Conservation (phyloP, 106 monocot genomes). For the Ottelia alismoides region DNA sequence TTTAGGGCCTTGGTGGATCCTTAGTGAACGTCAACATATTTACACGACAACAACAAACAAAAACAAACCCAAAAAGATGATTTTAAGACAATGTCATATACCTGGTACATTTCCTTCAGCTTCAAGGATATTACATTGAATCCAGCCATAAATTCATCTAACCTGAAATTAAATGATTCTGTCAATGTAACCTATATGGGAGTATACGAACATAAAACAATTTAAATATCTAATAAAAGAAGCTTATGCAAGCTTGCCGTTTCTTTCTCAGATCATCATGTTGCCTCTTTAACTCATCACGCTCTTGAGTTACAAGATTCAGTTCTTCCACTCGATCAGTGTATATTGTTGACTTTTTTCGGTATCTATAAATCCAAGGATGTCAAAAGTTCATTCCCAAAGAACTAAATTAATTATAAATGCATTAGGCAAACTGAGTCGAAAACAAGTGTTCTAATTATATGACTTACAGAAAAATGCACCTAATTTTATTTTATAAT, state of each 20-base stretch:
- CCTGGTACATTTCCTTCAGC: constrained; percentile 99
- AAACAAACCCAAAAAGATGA: too few relatives aligned
- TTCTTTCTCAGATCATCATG: constrained; percentile 87
- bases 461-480: too few relatives aligned
- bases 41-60: too few relatives aligned
- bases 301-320: constrained; percentile 68
- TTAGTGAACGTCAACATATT: too few relatives aligned
- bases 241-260: constrained; percentile 18
- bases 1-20: too few relatives aligned
- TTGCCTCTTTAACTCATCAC: constrained; percentile 83
- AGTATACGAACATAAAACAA: not conserved
- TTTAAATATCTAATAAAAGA: not conserved
- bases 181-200: not conserved
- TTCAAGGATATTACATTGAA: constrained; percentile 95
- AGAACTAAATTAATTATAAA: too few relatives aligned
- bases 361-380: constrained; percentile 72
- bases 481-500: too few relatives aligned
- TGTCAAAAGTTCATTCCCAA: too few relatives aligned
- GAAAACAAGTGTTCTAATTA: too few relatives aligned
- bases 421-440: too few relatives aligned
- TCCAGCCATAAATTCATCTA: constrained; percentile 97
- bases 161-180: constrained; percentile 57
- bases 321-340: constrained; percentile 81
- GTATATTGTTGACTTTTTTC: constrained; percentile 44
- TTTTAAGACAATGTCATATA: too few relatives aligned